Conservation (phyloP, 371 early-diverging fungal genomes). For the Apophysomyces ossiformis region DNA sequence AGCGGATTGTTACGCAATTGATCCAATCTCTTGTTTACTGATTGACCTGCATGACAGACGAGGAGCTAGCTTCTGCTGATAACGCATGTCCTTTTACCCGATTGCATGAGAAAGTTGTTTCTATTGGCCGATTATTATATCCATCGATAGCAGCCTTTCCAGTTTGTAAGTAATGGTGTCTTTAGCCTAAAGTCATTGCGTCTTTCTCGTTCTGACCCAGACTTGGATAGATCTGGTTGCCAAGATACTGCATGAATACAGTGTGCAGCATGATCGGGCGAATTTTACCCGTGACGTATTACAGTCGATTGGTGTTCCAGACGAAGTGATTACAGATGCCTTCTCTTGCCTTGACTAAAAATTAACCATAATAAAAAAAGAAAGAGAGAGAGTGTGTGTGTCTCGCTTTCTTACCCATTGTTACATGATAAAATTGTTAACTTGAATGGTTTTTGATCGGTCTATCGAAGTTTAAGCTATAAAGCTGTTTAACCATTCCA, state of each 20-base stretch:
- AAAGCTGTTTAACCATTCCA: too few relatives aligned
- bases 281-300: neutral
- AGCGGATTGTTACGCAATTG: too few relatives aligned
- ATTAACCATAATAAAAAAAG: too few relatives aligned
- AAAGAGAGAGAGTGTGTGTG: too few relatives aligned
- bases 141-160: conserved; percentile 2
- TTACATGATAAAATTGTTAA: too few relatives aligned
- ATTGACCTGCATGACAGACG: neutral
- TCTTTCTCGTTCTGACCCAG: too few relatives aligned
- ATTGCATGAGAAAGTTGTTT: neutral
- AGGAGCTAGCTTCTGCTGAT: neutral
- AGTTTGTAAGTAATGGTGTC: neutral
- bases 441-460: too few relatives aligned
- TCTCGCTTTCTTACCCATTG: too few relatives aligned
- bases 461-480: too few relatives aligned
- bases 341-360: neutral
- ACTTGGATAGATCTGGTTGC: neutral
- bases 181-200: too few relatives aligned
- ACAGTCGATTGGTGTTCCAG: neutral
- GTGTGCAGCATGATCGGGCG: neutral
- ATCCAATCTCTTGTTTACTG: neutral
- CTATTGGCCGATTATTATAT: neutral
- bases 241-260: neutral
- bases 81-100: neutral
- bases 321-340: neutral